Base-by-base conservation (phyloP, 345 rosid genomes). In the Aurinia saxatilis region DNA sequence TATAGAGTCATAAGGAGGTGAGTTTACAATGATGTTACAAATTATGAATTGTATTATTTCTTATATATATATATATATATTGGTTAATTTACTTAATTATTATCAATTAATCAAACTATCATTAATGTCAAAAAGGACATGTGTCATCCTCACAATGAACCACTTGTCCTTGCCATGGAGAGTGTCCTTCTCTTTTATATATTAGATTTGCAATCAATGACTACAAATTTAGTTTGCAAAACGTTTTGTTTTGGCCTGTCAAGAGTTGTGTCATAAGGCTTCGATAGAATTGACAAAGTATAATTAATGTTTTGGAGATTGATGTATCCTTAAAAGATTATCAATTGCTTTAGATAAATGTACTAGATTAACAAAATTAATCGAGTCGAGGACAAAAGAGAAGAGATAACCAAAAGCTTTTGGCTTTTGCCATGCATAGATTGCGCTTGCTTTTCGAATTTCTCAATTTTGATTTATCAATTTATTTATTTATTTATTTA, bases 351-450 rank as follows among this genome's bases (percentile, higher is more conserved):
- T 70, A 9, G 29, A 55, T 47, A 37, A 54, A 49, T 63, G 29
- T 71, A 49, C 18, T 27, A 27, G 5, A 49, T 55, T 13, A 9
- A 63, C 37, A 71, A 38, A 63, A 27, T 5, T 25, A 41, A 63
- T 31, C 6, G 30, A 55, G 39, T 31, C 6, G 36, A 55, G 39
- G 47, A 63, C 38, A 56, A 70, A 55, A 62, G 66, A 61, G 34
- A 55, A 62, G 66, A 61, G 34, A 63, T 16, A 41, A 63, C 42
- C 36, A 49, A 34, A 56, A 50, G 33, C 59, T 71, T 54, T 71
- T 49, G 65, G 33, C 59, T 71, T 54, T 71, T 49, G 65, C 8
- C 50, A 71, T 71, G 75, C 70, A 71, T 63, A 63, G 70, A 71
- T 71, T 71, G 69, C 75, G 70, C 54, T 71, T 56, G 65, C 75